These are phyloP conservation scores for Mycena filopes DNA, from an alignment of 768 basidiomycete species.

Conservation along the genomic window DNA sequence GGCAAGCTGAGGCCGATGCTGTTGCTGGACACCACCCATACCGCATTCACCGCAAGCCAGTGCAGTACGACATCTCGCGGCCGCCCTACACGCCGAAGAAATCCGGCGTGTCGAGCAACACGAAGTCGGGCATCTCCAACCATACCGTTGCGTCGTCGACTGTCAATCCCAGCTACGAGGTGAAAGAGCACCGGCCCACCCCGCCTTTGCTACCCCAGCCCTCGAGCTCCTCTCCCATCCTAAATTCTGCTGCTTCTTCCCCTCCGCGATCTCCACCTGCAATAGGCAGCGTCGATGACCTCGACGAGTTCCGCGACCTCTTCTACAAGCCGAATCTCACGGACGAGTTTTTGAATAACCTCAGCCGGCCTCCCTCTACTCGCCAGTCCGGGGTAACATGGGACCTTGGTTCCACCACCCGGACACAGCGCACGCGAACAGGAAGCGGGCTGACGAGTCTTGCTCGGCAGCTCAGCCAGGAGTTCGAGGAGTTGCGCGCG, in stretches of 20 bases:
- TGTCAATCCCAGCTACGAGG: constrained; percentile 17
- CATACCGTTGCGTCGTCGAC: constrained; percentile 39
- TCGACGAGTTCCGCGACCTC: constrained; percentile 79
- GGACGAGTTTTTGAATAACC: constrained; percentile 39
- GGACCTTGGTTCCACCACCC: constrained; percentile 43
- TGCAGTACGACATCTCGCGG: constrained; percentile 50
- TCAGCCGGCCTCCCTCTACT: constrained; percentile 36
- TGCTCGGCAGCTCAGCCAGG: constrained; percentile 61
- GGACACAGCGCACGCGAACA: constrained; percentile 42
- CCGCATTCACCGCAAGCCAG: constrained; percentile 42
- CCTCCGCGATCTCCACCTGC: constrained; percentile 61
- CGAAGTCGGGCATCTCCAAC: constrained; percentile 8
- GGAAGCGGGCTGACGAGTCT: constrained; percentile 61
- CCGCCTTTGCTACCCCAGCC: constrained; percentile 28
- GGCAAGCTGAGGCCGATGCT: constrained; percentile 1
- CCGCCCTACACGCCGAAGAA: constrained; percentile 39
- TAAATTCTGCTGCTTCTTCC: constrained; percentile 45
- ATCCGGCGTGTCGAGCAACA: constrained; percentile 22
- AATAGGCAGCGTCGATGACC: constrained; percentile 69
- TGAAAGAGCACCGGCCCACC: constrained; percentile 32
- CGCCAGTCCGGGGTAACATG: constrained; percentile 43
- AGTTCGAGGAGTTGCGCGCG: constrained; percentile 55
- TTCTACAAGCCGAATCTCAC: constrained; percentile 67
- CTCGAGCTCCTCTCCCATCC: constrained; percentile 41
- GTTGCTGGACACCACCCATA: constrained; percentile 28